Percentiles rank a stretch among this genome's conserved stretches.
Conservation (phyloP, 1,284 basidiomycete species). For the Pseudozyma pruni region DNA sequence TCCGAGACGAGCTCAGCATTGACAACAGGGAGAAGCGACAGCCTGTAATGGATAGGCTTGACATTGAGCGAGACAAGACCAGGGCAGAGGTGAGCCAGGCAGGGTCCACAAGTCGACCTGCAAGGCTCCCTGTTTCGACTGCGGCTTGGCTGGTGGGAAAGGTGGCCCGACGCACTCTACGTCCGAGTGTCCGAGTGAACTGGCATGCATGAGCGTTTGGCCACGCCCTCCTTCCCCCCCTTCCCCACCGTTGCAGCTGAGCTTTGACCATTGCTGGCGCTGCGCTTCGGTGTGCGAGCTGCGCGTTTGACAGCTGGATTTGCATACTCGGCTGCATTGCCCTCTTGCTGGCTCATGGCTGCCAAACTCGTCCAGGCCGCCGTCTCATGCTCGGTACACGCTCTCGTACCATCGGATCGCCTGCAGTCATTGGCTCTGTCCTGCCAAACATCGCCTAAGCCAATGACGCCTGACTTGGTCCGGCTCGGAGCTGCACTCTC, state of each 20-base stretch:
- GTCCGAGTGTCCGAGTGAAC: slow-evolving; percentile 44
- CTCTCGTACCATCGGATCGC: slow-evolving; percentile 1
- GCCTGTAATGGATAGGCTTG: too few species aligned
- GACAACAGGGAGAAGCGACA: too few species aligned
- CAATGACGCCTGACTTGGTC: not conserved
- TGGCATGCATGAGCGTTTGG: slow-evolving; percentile 39
- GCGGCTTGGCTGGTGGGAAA: not conserved
- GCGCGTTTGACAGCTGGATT: not conserved
- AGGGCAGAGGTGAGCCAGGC: too few species aligned
- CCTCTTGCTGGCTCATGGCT: not conserved
- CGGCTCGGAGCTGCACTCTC: not conserved
- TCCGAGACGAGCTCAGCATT: too few species aligned
- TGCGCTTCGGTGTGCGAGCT: not conserved
- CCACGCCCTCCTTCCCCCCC: not conserved
- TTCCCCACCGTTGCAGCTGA: not conserved
- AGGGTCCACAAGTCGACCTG: not conserved
- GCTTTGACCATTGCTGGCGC: too few species aligned
- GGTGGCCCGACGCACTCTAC: slow-evolving; percentile 33
- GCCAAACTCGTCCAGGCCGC: not conserved
- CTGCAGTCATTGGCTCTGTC: not conserved
- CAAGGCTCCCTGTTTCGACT: not conserved
- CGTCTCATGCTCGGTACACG: slow-evolving; percentile 3
- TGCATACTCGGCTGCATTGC: not conserved
- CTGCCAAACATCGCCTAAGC: not conserved
- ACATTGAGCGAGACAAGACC: too few species aligned